Conservation (phyloP, 2,329 filamentous ascomycete genomes). For the Alternaria postmessia region DNA sequence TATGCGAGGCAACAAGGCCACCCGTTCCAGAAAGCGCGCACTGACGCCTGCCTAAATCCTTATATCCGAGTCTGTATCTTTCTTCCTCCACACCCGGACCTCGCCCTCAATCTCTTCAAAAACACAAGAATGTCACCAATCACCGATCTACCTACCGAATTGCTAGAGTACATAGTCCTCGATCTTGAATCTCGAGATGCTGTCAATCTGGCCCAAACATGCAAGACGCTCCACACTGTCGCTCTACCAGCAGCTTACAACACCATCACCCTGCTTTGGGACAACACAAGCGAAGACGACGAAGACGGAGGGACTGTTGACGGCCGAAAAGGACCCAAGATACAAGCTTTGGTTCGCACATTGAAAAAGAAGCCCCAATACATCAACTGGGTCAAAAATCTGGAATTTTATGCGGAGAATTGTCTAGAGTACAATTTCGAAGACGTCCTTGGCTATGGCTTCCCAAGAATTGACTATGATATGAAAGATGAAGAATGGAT, state of each 20-base stretch:
- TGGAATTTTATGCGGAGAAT: not conserved
- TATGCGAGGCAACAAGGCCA: conserved; percentile 2
- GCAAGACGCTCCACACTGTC: conserved; percentile 1
- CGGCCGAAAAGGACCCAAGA: not conserved
- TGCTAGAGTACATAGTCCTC: conserved; percentile 4
- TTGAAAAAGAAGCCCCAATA: not conserved
- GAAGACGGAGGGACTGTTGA: not conserved
- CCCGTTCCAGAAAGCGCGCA: conserved; percentile 1
- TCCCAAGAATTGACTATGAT: not conserved
- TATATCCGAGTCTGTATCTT: conserved; percentile 1
- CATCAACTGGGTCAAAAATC: not conserved
- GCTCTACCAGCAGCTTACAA: not conserved
- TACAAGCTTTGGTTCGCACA: not conserved
- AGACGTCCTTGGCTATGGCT: not conserved
- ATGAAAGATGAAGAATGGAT: not conserved
- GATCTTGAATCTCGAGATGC: not conserved
- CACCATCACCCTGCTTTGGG: not conserved
- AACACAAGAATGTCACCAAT: not conserved
- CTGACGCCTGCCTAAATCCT: not conserved
- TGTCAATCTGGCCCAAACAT: not conserved
- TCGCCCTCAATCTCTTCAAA: not conserved
- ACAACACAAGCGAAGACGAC: not conserved
- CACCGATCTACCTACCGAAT: not conserved
- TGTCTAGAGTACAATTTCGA: not conserved
- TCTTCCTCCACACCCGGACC: not conserved